Evolutionary conservation across 352 stramenopile genomes (phyloP).

Genomic region (Phytophthora meadii): DNA sequence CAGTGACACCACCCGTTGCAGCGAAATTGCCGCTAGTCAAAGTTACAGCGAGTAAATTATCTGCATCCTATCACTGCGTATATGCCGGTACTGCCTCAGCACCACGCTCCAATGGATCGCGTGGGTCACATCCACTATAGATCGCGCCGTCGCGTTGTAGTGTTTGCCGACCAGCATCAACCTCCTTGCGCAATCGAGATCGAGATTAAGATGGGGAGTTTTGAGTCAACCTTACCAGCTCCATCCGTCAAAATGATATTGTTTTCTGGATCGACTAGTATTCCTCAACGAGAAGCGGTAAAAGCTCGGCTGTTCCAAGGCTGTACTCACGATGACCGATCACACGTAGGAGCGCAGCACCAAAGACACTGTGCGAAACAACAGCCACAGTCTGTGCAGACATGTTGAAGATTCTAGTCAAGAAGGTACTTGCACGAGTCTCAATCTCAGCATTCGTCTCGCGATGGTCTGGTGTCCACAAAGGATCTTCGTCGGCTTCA

Average conservation of each 20-base stretch:
- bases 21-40: not conserved
- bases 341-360: constrained; percentile 31
- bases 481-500: constrained; percentile 28
- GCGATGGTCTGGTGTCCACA: constrained; percentile 34
- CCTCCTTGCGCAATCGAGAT: constrained; percentile 21
- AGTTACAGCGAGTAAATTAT: not conserved
- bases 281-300: constrained; percentile 38
- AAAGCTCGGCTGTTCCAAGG: constrained; percentile 34
- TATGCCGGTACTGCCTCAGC: constrained; percentile 10
- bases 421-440: constrained; percentile 26
- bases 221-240: not conserved
- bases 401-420: constrained; percentile 27
- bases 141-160: constrained; percentile 3
- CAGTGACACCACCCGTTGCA: too few relatives aligned
- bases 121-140: constrained; percentile 1
- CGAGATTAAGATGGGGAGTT: constrained; percentile 14
- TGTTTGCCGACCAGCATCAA: constrained; percentile 7
- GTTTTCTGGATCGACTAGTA: not conserved
- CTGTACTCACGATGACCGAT: constrained; percentile 39
- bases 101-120: constrained; percentile 10
- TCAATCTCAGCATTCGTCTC: constrained; percentile 28
- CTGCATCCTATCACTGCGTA: constrained; percentile 27
- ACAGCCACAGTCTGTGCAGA: constrained; percentile 25
- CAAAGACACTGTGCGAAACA: constrained; percentile 39
- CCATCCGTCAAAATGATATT: not conserved